Percentiles rank a stretch among this genome's conserved stretches.
phyloP scores from a whole-genome alignment of 306 rosid species.

The Cucumis melo region DNA sequence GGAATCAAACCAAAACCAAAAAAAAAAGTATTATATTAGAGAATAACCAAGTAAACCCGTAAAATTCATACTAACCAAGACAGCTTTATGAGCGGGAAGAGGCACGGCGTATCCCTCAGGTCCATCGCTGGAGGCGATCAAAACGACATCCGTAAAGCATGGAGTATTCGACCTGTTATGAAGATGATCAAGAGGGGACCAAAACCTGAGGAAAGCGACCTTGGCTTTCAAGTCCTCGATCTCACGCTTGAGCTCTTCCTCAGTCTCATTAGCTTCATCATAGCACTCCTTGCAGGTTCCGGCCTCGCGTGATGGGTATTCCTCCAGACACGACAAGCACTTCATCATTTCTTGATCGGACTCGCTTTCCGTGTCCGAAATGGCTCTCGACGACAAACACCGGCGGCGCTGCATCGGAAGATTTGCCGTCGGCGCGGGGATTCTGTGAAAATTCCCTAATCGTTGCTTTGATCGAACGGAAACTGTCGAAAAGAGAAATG shows the following conservation, averaged over 20 bases:
- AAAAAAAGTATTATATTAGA: neutral
- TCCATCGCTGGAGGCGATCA: constrained; percentile 30
- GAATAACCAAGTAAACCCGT: neutral
- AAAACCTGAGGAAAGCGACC: constrained; percentile 44
- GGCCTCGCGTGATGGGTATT: constrained; percentile 18
- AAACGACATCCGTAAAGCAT: constrained; percentile 36
- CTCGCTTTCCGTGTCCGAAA: constrained; percentile 2
- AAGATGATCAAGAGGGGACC: constrained; percentile 24
- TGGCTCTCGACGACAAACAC: neutral
- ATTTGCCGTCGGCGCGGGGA: neutral
- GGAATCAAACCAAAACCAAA: neutral
- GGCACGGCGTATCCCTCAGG: constrained; percentile 14
- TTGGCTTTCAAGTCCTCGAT: constrained; percentile 63
- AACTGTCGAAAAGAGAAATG: neutral
- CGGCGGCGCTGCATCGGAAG: constrained; percentile 17
- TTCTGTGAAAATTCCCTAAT: neutral
- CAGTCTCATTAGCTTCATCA: constrained; percentile 64
- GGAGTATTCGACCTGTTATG: constrained; percentile 6
- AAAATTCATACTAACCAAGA: constrained; percentile 43
- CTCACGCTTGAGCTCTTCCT: constrained; percentile 64
- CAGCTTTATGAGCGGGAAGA: constrained; percentile 65
- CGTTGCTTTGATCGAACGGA: neutral
- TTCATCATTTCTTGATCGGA: constrained; percentile 16
- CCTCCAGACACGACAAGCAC: constrained; percentile 39
- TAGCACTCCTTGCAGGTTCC: constrained; percentile 84